These are phyloP conservation scores for apple (Malus domestica) DNA, from an alignment of 306 rosid genomes.

Conservation along the genomic window DNA sequence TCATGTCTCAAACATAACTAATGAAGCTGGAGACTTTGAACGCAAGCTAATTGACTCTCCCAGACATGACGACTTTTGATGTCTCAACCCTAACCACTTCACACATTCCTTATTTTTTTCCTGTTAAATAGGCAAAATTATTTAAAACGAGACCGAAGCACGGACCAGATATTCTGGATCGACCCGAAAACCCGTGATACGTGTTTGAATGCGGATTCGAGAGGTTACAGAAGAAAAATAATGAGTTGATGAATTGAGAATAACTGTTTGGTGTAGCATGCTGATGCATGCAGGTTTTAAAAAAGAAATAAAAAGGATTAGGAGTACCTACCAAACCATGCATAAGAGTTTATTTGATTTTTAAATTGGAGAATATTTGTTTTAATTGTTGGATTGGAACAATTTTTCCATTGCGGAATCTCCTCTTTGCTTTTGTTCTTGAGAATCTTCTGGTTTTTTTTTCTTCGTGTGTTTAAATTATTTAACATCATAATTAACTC, in stretches of 20 bases:
- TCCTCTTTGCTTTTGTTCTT: background rate
- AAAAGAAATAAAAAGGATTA: background rate
- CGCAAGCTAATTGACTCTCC: conserved; percentile 20
- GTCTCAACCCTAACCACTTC: conserved; percentile 40
- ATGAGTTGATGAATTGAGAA: background rate
- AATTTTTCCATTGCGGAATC: background rate
- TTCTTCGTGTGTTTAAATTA: background rate
- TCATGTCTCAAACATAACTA: background rate
- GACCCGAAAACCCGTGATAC: background rate
- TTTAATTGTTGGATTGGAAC: background rate
- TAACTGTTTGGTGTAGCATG: background rate
- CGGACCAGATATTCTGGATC: background rate
- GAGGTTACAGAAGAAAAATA: background rate
- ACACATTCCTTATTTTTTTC: background rate
- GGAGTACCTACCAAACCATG: conserved; percentile 1
- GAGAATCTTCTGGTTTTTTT: background rate
- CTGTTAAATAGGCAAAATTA: background rate
- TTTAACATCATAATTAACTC: background rate
- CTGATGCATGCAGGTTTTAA: background rate
- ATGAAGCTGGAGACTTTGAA: conserved; percentile 13
- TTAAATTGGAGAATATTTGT: background rate
- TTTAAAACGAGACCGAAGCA: background rate
- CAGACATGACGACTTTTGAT: conserved; percentile 28
- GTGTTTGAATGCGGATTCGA: background rate
- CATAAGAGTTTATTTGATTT: background rate